Conservation (phyloP, 1,284 basidiomycete genomes). For the Fistulinella cinereoalba region DNA sequence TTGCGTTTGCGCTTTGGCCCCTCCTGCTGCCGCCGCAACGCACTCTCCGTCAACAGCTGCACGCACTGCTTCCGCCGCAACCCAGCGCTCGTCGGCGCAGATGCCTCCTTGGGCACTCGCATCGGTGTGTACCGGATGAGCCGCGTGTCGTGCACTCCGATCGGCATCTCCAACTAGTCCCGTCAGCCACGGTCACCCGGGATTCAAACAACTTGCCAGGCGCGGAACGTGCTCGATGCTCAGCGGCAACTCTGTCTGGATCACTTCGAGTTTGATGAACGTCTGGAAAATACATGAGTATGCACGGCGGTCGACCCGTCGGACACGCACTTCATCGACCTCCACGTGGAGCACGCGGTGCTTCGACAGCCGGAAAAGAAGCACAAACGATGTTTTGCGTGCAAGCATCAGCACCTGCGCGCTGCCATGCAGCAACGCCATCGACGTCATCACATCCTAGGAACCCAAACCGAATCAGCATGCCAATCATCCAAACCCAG, state of each 20-base stretch:
- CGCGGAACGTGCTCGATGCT: conserved; percentile 13
- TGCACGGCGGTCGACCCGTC: not conserved
- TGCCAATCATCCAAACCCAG: too few relatives aligned
- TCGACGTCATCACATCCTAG: conserved; percentile 9
- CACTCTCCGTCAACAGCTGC: conserved; percentile 22
- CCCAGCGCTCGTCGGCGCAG: not conserved
- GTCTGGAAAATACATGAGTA: conserved; percentile 2
- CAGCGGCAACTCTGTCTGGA: conserved; percentile 18
- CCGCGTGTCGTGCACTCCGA: conserved; percentile 18
- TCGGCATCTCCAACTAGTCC: conserved; percentile 18
- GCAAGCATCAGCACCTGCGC: conserved; percentile 22
- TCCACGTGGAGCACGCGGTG: conserved; percentile 23
- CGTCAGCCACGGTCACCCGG: not conserved
- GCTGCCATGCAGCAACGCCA: not conserved
- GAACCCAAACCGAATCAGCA: not conserved
- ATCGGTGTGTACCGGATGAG: conserved; percentile 21
- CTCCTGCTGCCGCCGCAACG: conserved; percentile 18
- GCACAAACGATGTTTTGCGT: conserved; percentile 18
- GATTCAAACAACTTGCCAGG: conserved; percentile 16
- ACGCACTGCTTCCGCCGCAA: conserved; percentile 18
- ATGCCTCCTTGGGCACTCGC: conserved; percentile 15
- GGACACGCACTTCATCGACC: conserved; percentile 25
- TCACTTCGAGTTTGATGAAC: conserved; percentile 26
- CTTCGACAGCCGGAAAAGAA: conserved; percentile 21
- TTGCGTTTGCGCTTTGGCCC: conserved; percentile 1